Conservation (phyloP, 1,284 basidiomycete genomes). For the Sanghuangporus weigelae region DNA sequence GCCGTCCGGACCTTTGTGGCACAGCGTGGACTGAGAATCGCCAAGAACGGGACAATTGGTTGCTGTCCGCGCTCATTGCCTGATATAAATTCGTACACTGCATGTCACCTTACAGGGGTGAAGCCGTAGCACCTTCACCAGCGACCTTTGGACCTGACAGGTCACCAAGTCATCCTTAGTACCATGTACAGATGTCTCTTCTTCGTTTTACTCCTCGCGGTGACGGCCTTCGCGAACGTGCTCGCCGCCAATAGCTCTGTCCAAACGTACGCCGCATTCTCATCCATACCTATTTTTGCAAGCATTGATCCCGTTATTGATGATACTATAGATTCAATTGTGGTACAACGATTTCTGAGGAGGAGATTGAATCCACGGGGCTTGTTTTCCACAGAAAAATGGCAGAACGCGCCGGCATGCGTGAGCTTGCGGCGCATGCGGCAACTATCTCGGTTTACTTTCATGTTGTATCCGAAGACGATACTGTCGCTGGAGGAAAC, state of each 20-base stretch:
- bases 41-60: no score
- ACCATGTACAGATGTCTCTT: background rate
- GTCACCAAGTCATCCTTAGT: background rate
- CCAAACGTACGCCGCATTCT: background rate
- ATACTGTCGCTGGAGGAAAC: slow-evolving; percentile 37
- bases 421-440: slow-evolving; percentile 21
- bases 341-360: background rate
- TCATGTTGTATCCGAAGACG: slow-evolving; percentile 41
- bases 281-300: background rate
- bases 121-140: background rate
- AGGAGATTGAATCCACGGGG: background rate
- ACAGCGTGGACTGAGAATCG: background rate
- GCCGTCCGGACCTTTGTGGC: background rate
- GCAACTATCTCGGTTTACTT: slow-evolving; percentile 35
- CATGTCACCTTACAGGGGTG: no score
- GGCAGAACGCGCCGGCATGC: background rate
- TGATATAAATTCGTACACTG: background rate
- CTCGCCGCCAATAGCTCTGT: background rate
- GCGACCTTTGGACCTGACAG: background rate
- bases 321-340: background rate
- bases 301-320: background rate
- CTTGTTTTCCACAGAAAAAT: background rate
- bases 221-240: background rate
- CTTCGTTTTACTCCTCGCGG: background rate
- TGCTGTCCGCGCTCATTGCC: no score